Evolutionary conservation across 2,329 filamentous ascomycete species (phyloP).

Genomic region (Metarhizium humberi): DNA sequence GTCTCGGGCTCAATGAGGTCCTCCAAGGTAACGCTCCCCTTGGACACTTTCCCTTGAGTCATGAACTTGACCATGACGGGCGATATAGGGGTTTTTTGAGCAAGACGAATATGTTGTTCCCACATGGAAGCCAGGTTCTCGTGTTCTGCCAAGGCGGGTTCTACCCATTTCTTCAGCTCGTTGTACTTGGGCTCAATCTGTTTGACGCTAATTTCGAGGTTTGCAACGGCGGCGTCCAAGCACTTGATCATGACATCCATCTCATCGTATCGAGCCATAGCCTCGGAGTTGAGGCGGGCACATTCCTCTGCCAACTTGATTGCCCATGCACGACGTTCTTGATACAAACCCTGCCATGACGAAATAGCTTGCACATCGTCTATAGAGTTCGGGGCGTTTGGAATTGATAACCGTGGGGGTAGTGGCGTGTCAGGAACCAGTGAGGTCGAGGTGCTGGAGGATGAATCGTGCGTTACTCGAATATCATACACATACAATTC

Average conservation of each 20-base stretch:
- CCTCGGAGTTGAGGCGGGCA: constrained; percentile 49
- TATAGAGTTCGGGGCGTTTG: constrained; percentile 72
- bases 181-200: constrained; percentile 61
- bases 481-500: constrained; percentile 93
- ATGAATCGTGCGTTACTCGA: constrained; percentile 53
- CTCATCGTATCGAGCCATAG: constrained; percentile 59
- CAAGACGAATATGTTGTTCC: constrained; percentile 58
- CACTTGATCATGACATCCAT: constrained; percentile 70
- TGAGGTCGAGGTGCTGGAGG: constrained; percentile 32
- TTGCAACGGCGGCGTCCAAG: constrained; percentile 76
- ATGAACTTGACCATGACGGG: constrained; percentile 58
- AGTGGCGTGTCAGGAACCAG: constrained; percentile 39
- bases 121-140: constrained; percentile 53
- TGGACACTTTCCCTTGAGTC: constrained; percentile 36
- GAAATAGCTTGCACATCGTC: constrained; percentile 69
- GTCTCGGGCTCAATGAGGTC: constrained; percentile 70
- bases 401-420: constrained; percentile 46
- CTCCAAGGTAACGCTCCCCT: constrained; percentile 51
- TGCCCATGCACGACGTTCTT: constrained; percentile 72
- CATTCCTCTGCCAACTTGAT: constrained; percentile 61
- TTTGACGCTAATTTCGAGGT: constrained; percentile 67
- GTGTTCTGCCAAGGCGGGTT: constrained; percentile 59
- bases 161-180: constrained; percentile 63
- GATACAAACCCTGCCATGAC: constrained; percentile 85
- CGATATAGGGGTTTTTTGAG: constrained; percentile 56